A percentile compares a stretch with the other conserved stretches of the same genome.
These are phyloP conservation scores for Dryas alaskensis DNA, from an alignment of 306 rosid species.

Conservation along the genomic window DNA sequence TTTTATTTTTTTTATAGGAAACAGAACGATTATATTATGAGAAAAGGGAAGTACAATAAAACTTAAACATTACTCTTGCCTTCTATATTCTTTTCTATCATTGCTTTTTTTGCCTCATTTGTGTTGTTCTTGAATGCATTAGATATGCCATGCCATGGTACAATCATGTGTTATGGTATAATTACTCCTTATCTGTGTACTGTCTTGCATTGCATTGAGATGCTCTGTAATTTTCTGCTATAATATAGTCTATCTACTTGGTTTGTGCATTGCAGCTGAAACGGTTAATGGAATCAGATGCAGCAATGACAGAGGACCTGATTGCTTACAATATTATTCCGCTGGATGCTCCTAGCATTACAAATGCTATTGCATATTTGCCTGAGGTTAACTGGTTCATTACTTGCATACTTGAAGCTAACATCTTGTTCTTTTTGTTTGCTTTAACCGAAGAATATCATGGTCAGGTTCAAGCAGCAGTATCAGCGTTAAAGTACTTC, in stretches of 20 bases:
- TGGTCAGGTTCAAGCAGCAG: constrained; percentile 85
- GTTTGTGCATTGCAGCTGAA: constrained; percentile 53
- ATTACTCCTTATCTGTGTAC: not conserved
- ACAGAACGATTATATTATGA: too few species aligned
- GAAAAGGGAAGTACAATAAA: too few species aligned
- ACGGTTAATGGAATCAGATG: constrained; percentile 76
- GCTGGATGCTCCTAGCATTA: constrained; percentile 65
- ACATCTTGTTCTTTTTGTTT: constrained; percentile 11
- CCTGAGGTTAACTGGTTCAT: constrained; percentile 57
- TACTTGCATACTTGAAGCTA: constrained; percentile 14
- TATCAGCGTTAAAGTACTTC: constrained; percentile 62
- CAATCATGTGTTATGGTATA: not conserved
- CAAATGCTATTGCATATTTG: constrained; percentile 58
- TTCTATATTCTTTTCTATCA: not conserved
- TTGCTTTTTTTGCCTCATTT: not conserved
- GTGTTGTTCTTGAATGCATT: not conserved
- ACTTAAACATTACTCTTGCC: not conserved
- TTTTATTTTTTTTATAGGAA: not conserved
- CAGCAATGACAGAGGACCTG: constrained; percentile 83
- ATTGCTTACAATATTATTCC: constrained; percentile 92
- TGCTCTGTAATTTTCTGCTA: not conserved
- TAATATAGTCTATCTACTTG: not conserved
- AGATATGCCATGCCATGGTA: not conserved
- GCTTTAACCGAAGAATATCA: constrained; percentile 13
- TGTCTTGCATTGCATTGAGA: not conserved